Evolutionary conservation across 306 rosid genomes (phyloP), one percentile per base, ranked within the genome.

Genomic region (Spatholobus suberectus): DNA sequence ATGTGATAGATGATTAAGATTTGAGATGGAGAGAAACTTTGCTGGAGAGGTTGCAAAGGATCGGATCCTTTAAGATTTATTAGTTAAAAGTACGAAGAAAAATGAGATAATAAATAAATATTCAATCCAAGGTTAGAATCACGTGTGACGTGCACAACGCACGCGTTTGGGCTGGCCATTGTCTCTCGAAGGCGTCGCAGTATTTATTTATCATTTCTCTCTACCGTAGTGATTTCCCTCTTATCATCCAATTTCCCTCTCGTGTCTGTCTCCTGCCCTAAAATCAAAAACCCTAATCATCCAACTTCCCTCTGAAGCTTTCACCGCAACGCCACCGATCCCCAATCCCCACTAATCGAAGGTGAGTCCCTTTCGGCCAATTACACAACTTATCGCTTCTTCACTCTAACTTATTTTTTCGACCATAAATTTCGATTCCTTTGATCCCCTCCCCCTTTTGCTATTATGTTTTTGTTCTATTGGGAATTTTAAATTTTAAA

Each of bases 271-370:
- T 18, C 27, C 40, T 14, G 5, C 26, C 51, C 68, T 8, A 13
- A 44, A 61, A 71, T 84, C 8, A 68, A 80, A 63, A 85, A 85
- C 88, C 88, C 88, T 85, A 85, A 52, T n/a, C n/a, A n/a, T n/a
- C n/a, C n/a, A n/a, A n/a, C n/a, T n/a, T n/a, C n/a, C 51, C 37
- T 59, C 20, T 0, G 15, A 23, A 46, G 2, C 80, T 81, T 59
- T 62, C 75, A 18, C 70, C 8, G 51, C 67, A 65, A 21, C 81
- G 70, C 78, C 73, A 63, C 46, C 86, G 75, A 70, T 79, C 34
- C 68, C 70, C 84, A 85, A 68, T 84, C 40, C 40, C 68, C 57
- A 77, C 38, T 58, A 38, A 59, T 77, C 84, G 10, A 75, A 76
- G 93, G 96, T 91, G 75, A 17, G 1, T 73, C 24, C 35, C 71